phyloP scores from a whole-genome alignment of 495 filamentous ascomycete species.

The Trichocladium uniseriatum region DNA sequence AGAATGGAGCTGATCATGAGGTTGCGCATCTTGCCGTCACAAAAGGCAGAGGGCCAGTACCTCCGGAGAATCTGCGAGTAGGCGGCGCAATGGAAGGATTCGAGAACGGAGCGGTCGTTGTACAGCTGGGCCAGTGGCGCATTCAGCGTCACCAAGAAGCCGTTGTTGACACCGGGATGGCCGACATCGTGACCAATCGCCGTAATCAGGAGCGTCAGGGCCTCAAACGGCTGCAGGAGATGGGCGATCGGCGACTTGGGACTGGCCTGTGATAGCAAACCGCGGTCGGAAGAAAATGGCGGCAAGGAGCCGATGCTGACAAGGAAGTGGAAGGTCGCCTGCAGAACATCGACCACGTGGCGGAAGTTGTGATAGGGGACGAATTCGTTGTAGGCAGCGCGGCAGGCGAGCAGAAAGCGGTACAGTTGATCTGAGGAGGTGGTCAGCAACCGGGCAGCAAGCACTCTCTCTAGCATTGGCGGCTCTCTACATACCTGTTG shows the following conservation, averaged over 20 bases:
- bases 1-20: constrained; percentile 93
- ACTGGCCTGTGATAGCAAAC: constrained; percentile 11
- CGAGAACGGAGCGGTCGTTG: constrained; percentile 92
- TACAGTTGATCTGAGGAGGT: constrained; percentile 50
- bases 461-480: too few species aligned
- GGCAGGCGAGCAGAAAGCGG: constrained; percentile 72
- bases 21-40: constrained; percentile 64
- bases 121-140: constrained; percentile 95
- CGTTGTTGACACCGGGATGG: constrained; percentile 96
- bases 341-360: constrained; percentile 90
- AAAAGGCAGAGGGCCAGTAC: constrained; percentile 78
- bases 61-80: constrained; percentile 92
- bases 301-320: constrained; percentile 71
- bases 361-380: constrained; percentile 99
- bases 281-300: constrained; percentile 41
- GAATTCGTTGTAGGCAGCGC: constrained; percentile 83
- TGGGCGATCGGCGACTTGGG: constrained; percentile 56
- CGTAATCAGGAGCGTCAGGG: constrained; percentile 79
- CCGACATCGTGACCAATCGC: constrained; percentile 97
- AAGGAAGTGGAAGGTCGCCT: constrained; percentile 89
- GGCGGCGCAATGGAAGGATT: constrained; percentile 95
- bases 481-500: constrained; percentile 64
- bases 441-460: constrained; percentile 20
- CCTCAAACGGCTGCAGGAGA: constrained; percentile 74
- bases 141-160: constrained; percentile 85